Base-by-base conservation (phyloP, 2,329 filamentous ascomycete genomes). In the Teratosphaeria gauchensis region DNA sequence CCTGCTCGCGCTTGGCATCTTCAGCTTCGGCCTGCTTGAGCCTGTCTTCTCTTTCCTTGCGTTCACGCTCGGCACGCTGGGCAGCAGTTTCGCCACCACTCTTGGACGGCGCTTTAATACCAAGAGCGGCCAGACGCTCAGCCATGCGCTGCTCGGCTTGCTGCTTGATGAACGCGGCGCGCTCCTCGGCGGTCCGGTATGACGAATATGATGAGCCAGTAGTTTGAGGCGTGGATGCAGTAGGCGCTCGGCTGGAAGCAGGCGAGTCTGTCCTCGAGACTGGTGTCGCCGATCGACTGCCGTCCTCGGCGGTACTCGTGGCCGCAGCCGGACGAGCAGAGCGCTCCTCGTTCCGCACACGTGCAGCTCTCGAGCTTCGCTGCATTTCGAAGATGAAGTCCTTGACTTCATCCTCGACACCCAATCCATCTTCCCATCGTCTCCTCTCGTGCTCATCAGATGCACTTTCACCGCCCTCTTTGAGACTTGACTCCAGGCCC, bases 301-400 rank as follows among this genome's bases (percentile, higher is more conserved):
- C 63, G 19, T 73, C 67, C 48, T 64, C 64, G 6, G 61, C 53
- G 4, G 14, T 8, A 19, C 30, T 31, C 21, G 21, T 46, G 32
- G 61, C 61, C 28, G 61, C 59, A 14, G 63, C 60, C 56, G 64
- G 58, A 35, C 59, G 61, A 6, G 46, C 11, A 14, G 62, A 38
- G 55, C 63, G 65, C 75, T 85, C 83, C 69, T 86, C 81, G 63
- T 81, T 82, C 56, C 84, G 77, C 59, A 95, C 76, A 60, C 86
- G 86, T 56, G 89, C 81, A 63, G 90, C 82, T 64, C 91, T 85
- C 72, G 90, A 95, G 62, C 86, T 89, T 61, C 92, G 85, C 72
- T 96, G 92, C 56, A 99, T 78, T 66, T 97, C 94, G 71, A 94
- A 97, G 72, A 99, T 99, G 74, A 99, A 97, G 70, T 99, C 94